These are phyloP conservation scores for Porogramme epimiltina DNA, from an alignment of 1,284 basidiomycete species.

Conservation along the genomic window DNA sequence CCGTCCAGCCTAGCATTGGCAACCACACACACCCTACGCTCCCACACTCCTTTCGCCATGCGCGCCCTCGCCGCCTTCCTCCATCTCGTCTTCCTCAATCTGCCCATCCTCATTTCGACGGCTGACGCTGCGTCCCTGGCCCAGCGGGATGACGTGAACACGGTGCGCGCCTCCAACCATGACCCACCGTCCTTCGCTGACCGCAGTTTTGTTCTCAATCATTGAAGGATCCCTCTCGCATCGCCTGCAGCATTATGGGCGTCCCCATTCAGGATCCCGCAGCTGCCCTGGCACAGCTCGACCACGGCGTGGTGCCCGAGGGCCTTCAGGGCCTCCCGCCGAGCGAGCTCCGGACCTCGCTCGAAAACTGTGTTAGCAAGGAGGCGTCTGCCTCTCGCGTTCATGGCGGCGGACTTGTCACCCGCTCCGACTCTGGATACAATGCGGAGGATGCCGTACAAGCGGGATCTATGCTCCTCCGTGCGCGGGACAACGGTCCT, in stretches of 20 bases:
- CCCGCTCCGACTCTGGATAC: too few relatives aligned
- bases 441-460: too few relatives aligned
- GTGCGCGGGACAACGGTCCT: too few relatives aligned
- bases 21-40: constrained; percentile 5
- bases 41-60: constrained; percentile 1
- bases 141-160: not conserved
- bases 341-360: not conserved
- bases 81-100: constrained; percentile 7
- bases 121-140: not conserved
- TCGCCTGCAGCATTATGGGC: not conserved
- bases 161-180: not conserved
- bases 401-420: too few relatives aligned
- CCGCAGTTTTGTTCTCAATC: too few relatives aligned
- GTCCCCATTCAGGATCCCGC: not conserved
- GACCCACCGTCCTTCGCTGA: not conserved
- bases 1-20: not conserved
- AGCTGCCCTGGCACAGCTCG: not conserved
- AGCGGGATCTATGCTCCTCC: too few relatives aligned
- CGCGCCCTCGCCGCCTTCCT: constrained; percentile 7
- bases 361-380: not conserved
- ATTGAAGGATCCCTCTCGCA: too few relatives aligned
- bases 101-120: not conserved
- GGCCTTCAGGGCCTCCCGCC: not conserved
- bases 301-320: not conserved
- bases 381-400: not conserved